Percentiles rank a stretch among this genome's conserved stretches.
Conservation (phyloP, 305 asterid species). For the Withania somnifera region DNA sequence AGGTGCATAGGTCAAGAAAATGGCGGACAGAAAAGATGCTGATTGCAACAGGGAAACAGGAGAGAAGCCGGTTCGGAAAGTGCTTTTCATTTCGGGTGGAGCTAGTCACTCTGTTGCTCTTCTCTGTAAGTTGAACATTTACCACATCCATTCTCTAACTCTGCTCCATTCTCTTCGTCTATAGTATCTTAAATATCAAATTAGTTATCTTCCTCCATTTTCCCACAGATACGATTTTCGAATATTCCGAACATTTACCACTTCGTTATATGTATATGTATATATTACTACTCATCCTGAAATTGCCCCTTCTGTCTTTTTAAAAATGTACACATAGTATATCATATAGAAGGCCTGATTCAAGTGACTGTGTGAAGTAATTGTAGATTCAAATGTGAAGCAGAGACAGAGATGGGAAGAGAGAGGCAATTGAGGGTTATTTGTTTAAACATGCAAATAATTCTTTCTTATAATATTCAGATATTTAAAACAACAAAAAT, state of each 20-base stretch:
- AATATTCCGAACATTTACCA: not conserved
- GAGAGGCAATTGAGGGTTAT: not conserved
- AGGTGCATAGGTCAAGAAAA: not conserved
- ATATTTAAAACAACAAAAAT: too few relatives aligned
- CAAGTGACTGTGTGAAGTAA: not conserved
- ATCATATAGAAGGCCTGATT: too few relatives aligned
- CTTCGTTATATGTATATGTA: too few relatives aligned
- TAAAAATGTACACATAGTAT: too few relatives aligned
- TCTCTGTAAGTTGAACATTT: conserved; percentile 8
- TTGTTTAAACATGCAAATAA: too few relatives aligned
- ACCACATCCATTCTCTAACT: too few relatives aligned
- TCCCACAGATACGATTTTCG: too few relatives aligned
- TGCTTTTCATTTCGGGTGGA: conserved; percentile 19
- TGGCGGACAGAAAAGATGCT: conserved; percentile 9
- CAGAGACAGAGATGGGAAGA: not conserved
- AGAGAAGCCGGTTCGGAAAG: not conserved
- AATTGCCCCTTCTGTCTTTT: too few relatives aligned
- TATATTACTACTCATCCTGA: too few relatives aligned
- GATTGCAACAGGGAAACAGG: not conserved
- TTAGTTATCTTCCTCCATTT: not conserved
- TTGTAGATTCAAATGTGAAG: not conserved
- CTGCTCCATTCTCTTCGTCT: too few relatives aligned
- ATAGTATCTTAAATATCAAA: not conserved
- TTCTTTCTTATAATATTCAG: too few relatives aligned
- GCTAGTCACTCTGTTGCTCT: conserved; percentile 25